These are phyloP conservation scores for Somion occarium DNA, from an alignment of 1,284 basidiomycete genomes.

Conservation along the genomic window DNA sequence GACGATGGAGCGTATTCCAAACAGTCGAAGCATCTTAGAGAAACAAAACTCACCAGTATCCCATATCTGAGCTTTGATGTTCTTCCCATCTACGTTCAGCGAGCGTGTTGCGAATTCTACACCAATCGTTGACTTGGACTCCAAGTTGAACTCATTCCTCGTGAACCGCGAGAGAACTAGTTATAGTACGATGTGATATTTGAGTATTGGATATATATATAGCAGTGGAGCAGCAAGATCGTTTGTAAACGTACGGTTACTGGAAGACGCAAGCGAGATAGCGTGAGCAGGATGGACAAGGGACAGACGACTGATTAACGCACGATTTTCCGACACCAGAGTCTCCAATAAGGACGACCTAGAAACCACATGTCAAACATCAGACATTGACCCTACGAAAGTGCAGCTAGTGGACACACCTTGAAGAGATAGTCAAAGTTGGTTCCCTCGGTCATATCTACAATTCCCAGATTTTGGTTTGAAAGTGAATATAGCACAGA, in stretches of 20 bases:
- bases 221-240: too few species aligned
- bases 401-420: conserved; percentile 38
- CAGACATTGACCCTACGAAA: neutral
- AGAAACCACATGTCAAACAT: neutral
- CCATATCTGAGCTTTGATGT: conserved; percentile 99
- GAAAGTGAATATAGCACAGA: conserved; percentile 4
- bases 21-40: too few species aligned
- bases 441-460: conserved; percentile 77
- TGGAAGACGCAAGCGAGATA: conserved; percentile 13
- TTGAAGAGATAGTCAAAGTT: conserved; percentile 97
- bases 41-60: conserved; percentile 73
- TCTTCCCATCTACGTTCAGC: conserved; percentile 94
- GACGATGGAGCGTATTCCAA: too few species aligned
- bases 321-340: conserved; percentile 98
- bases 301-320: conserved; percentile 31
- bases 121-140: conserved; percentile 98
- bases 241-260: conserved; percentile 32
- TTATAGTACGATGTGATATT: neutral
- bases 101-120: conserved; percentile 99
- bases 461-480: conserved; percentile 2
- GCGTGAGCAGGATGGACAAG: neutral
- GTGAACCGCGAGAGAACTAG: conserved; percentile 93
- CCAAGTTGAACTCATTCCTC: conserved; percentile 98
- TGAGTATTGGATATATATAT: too few species aligned
- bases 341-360: conserved; percentile 97